A percentile compares a stretch with the other conserved stretches of the same genome.
These are phyloP conservation scores for Candida sanyiensis DNA, from an alignment of 805 yeast species.

Conservation along the genomic window DNA sequence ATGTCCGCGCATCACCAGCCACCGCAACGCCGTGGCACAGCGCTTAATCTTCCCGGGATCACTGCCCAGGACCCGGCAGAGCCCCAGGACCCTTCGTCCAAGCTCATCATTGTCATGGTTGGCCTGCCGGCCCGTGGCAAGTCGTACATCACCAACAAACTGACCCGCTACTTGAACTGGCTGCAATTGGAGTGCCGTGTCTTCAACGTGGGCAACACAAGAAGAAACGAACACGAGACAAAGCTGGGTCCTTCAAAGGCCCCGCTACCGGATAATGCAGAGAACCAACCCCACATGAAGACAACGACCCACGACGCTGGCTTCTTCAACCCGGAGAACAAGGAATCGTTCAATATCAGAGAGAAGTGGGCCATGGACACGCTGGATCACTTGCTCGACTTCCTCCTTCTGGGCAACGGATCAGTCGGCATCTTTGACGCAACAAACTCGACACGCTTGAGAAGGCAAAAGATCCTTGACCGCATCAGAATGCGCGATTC, in stretches of 20 bases:
- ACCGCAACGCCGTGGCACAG: conserved; percentile 49
- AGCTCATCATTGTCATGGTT: conserved; percentile 91
- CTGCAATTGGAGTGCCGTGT: conserved; percentile 85
- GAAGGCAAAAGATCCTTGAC: conserved; percentile 54
- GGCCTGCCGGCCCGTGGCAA: conserved; percentile 96
- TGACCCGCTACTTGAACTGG: conserved; percentile 89
- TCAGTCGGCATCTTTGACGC: conserved; percentile 91
- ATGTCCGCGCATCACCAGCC: background rate
- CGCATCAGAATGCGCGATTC: conserved; percentile 52
- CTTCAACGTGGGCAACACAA: conserved; percentile 92
- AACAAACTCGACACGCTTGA: conserved; percentile 65
- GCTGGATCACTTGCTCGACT: conserved; percentile 74
- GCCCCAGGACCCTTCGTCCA: conserved; percentile 33
- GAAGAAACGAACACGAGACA: conserved; percentile 59
- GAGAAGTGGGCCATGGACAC: conserved; percentile 98
- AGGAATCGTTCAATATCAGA: conserved; percentile 55
- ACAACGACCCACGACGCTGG: conserved; percentile 60
- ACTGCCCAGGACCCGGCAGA: conserved; percentile 32
- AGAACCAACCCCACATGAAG: background rate
- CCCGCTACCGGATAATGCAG: conserved; percentile 46
- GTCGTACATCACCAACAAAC: conserved; percentile 85
- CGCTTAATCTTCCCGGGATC: conserved; percentile 88
- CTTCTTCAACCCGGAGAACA: conserved; percentile 80
- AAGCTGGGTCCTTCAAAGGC: conserved; percentile 63
- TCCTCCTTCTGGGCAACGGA: conserved; percentile 74